Base-by-base conservation (phyloP, 2,329 filamentous ascomycete genomes). In the Colletotrichum coccodes region DNA sequence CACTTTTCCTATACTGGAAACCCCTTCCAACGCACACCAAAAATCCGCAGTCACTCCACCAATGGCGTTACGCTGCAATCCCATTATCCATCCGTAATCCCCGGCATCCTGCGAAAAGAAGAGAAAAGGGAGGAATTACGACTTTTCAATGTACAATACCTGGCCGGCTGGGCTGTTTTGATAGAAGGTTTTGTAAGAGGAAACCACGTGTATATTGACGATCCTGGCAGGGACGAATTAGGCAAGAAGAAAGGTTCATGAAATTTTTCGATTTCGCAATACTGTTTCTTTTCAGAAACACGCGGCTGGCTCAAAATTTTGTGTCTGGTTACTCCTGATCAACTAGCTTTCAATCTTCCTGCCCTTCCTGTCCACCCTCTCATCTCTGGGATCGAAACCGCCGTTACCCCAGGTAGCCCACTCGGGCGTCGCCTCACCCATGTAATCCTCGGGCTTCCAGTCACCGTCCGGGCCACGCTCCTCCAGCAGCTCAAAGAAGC, bases 351-450 rank as follows among this genome's bases (percentile, higher is more conserved):
- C 86, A 70, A 89, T 87, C 72, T 88, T 89, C 75, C 91, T 90
- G 2, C 95, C 94, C 82, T 97, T 98, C 73, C 92, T 88, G 79
- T 95, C 93, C 9, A 98, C 94, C 71, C 95, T 87, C 79, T 92
- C 89, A 80, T 98, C 96, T 56, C 93, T 87, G 0, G 95, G 95
- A 81, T 98, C 94, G 78, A 98, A 98, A 0, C 95, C 96, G 2
- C 95, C 95, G 72, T 95, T 93, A 0, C 95, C 96, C 94, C 94
- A 98, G 21, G 92, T 89, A 11, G 95, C 95, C 96, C 95, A 98
- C 77, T 97, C 94, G 1, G 94, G 93, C 42, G 94, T 98, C 73
- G 92, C 87, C 46, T 86, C 86, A 4, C 91, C 93, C 85, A 97
- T 93, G 81, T 98, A 98, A 77, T 98, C 95, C 81, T 97, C 94